Base-by-base conservation (phyloP, 352 stramenopile species). In the Chrysophaeum taylorii region DNA sequence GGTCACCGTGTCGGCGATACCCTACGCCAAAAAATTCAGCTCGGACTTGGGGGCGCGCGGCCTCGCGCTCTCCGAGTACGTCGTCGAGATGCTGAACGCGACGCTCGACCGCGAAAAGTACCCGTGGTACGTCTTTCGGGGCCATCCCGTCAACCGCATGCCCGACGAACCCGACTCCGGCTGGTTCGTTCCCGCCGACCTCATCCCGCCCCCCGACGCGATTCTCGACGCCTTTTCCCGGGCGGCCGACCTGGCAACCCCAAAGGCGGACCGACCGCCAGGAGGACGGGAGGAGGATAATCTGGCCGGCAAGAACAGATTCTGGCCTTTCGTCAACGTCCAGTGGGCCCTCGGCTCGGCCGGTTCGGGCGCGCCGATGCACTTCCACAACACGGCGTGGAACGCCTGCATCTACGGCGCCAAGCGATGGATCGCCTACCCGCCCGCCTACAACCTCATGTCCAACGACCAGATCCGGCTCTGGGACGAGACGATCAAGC, bases 331-430 rank as follows among this genome's bases (percentile, higher is more conserved):
- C 52, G 29, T 63, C 9, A 63, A 63, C 29, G 27, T 63, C 7
- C 52, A 63, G 29, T 38, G 29, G 52, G 52, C 52, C 27, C n/a
- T 63, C 27, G 52, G 52, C 52, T 25, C 2, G 9, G 27, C 7
- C 9, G 52, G 27, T 15, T 41, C 27, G 27, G 52, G 52, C 52
- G 29, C 36, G n/a, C 52, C 52, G 29, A 5, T 31, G 25, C 52
- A 63, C 52, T 38, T 63, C 33, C 52, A 63, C 52, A 63, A 63
- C 52, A 38, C 52, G 25, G 52, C 52, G 27, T 63, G 52, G 52
- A 39, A 35, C 52, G 52, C 52, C 7, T 23, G 14, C 7, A 33
- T 63, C 33, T 63, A 63, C 33, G 52, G 52, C 33, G 29, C 25
- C 4, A 63, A 63, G 33, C 25, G 33, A 2, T 63, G 52, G 52